A percentile compares a stretch with the other conserved stretches of the same genome.
Conservation (phyloP, 225 moss, liverwort and hornwort species). For the Asterella californica region DNA sequence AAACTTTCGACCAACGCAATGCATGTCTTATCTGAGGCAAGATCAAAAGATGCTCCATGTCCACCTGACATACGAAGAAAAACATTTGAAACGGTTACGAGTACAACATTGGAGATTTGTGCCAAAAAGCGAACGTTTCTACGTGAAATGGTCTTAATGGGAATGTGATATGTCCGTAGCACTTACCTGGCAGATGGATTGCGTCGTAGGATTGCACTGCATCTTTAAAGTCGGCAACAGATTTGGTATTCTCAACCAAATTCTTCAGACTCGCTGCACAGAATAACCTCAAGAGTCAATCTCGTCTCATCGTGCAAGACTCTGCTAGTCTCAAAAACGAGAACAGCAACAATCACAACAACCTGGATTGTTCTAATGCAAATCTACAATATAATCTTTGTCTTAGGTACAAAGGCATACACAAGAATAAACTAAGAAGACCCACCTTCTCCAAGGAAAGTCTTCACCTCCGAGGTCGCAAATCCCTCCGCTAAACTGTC, state of each 20-base stretch:
- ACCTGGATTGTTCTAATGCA: background rate
- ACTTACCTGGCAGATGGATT: conserved; percentile 62
- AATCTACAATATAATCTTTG: background rate
- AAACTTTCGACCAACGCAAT: conserved; percentile 53
- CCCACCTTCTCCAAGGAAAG: conserved; percentile 57
- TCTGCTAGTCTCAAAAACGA: background rate
- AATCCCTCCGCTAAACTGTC: conserved; percentile 37
- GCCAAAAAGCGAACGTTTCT: too few species aligned
- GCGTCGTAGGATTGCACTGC: conserved; percentile 52
- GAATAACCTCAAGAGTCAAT: background rate
- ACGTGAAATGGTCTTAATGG: background rate
- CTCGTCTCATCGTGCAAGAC: background rate
- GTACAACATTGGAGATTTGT: background rate
- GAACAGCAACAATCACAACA: background rate
- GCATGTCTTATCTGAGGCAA: conserved; percentile 37
- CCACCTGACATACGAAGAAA: conserved; percentile 50
- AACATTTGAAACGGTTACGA: too few species aligned
- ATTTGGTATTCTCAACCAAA: conserved; percentile 49
- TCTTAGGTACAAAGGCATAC: background rate
- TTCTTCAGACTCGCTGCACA: conserved; percentile 57
- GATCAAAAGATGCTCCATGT: conserved; percentile 64
- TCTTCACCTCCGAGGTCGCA: conserved; percentile 56
- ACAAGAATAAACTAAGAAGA: background rate
- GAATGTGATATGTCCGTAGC: background rate
- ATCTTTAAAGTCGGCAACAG: conserved; percentile 48